Percentiles rank a stretch among this genome's conserved stretches.
Conservation (phyloP, 2,329 filamentous ascomycete genomes). For the Macrophomina tecta region DNA sequence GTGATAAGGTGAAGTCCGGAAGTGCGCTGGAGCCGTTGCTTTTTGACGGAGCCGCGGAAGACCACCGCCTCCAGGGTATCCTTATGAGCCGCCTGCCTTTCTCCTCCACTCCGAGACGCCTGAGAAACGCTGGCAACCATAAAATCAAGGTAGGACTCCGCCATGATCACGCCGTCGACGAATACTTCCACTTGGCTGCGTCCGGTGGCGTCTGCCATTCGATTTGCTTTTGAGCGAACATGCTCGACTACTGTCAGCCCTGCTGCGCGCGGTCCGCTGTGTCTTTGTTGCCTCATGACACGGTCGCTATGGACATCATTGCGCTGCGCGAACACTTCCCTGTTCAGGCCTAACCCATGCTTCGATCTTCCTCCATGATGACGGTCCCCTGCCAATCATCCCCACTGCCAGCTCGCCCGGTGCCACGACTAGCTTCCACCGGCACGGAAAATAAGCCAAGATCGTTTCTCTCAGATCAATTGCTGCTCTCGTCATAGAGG, state of each 20-base stretch:
- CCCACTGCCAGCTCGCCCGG: not conserved
- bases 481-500: not conserved
- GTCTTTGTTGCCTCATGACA: not conserved
- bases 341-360: not conserved
- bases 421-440: not conserved
- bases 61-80: not conserved
- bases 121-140: constrained; percentile 6
- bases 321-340: not conserved
- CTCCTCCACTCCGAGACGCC: not conserved
- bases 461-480: constrained; percentile 9
- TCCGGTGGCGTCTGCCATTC: not conserved
- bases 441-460: constrained; percentile 13
- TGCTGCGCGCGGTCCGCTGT: not conserved
- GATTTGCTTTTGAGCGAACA: not conserved
- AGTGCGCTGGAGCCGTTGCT: not conserved
- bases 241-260: not conserved
- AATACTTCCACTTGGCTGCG: not conserved
- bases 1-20: constrained; percentile 1
- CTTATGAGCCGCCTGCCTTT: not conserved
- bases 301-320: not conserved
- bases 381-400: not conserved
- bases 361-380: constrained; percentile 4
- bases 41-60: constrained; percentile 10
- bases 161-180: constrained; percentile 4
- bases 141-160: not conserved